Conservation (phyloP, 2,329 filamentous ascomycete species). For the Venturia oleaginea region DNA sequence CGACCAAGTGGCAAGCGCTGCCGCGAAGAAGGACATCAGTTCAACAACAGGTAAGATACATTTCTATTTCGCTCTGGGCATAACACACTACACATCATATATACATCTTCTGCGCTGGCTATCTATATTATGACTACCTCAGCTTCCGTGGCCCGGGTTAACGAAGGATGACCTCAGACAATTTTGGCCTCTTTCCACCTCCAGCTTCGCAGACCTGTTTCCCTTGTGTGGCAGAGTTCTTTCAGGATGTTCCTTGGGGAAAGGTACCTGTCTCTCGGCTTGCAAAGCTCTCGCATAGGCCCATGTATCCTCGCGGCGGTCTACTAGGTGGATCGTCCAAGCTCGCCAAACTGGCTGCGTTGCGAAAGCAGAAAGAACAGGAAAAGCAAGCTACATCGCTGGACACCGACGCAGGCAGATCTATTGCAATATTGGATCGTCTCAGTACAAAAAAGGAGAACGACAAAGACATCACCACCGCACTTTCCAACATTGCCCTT, state of each 20-base stretch:
- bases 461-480: not conserved
- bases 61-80: constrained; percentile 14
- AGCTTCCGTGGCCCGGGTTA: constrained; percentile 14
- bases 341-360: constrained; percentile 78
- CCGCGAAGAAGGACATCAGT: constrained; percentile 30
- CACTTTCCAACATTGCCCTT: not conserved
- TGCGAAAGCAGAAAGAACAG: constrained; percentile 72
- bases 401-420: constrained; percentile 9
- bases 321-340: constrained; percentile 84
- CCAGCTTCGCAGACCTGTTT: constrained; percentile 18
- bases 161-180: constrained; percentile 17
- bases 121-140: not conserved
- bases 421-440: constrained; percentile 9
- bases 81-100: not conserved
- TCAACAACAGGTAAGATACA: constrained; percentile 38
- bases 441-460: constrained; percentile 1
- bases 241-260: constrained; percentile 79
- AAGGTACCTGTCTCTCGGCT: constrained; percentile 57
- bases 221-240: constrained; percentile 48
- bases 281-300: constrained; percentile 46
- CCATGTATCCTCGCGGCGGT: constrained; percentile 49
- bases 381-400: constrained; percentile 40
- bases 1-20: constrained; percentile 34
- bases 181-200: not conserved
- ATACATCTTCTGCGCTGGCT: not conserved